Conservation (phyloP, 108 stramenopile species). For the Conticribra guillardii region DNA sequence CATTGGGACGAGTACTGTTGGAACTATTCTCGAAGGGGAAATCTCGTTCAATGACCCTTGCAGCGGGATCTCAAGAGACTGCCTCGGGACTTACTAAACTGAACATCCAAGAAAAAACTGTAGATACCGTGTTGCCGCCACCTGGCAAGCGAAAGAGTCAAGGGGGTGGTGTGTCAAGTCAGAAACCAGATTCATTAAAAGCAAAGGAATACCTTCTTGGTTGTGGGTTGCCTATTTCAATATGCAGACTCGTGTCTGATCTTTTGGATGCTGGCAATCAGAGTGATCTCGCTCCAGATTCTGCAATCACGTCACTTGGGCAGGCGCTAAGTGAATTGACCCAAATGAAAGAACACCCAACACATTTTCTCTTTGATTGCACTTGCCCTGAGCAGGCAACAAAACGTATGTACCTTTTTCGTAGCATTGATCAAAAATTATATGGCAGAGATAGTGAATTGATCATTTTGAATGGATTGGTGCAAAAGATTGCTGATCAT, state of each 20-base stretch:
- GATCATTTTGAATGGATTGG: not conserved
- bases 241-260: slow-evolving; percentile 2
- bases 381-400: slow-evolving; percentile 4
- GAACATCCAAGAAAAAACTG: not conserved
- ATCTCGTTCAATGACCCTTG: not conserved
- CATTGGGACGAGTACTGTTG: not conserved
- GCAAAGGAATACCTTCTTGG: not conserved
- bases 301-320: not conserved
- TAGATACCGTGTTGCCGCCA: not conserved
- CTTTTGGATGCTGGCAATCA: slow-evolving; percentile 6
- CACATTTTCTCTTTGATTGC: slow-evolving; percentile 2
- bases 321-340: not conserved
- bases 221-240: not conserved
- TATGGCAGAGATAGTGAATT: slow-evolving; percentile 8
- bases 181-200: not conserved
- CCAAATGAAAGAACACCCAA: slow-evolving; percentile 8
- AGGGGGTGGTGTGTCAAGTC: not conserved
- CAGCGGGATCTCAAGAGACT: not conserved
- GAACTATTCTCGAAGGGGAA: slow-evolving; percentile 3
- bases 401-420: slow-evolving; percentile 1
- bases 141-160: not conserved
- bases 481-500: not conserved
- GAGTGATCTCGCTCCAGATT: not conserved
- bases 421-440: not conserved
- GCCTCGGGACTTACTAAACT: not conserved